Evolutionary conservation across 257 asterid genomes (phyloP), one percentile per base, ranked within the genome.

Genomic region (Nicotiana attenuata): DNA sequence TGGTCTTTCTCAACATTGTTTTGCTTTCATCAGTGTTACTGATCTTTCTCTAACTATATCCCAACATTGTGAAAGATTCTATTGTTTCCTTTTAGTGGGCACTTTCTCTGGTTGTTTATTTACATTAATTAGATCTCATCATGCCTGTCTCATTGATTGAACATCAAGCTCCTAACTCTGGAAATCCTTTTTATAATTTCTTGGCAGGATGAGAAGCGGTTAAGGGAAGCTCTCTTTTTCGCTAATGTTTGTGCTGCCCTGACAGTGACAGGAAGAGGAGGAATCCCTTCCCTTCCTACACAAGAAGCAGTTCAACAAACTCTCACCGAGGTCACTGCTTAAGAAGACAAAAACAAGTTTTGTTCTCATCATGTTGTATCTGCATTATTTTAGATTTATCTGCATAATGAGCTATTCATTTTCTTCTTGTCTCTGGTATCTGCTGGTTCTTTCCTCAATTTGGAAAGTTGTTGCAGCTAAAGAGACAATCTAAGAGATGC

Each of bases 181-280:
- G 83, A 81, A 52, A 67, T 67, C 63, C 9, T 26, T 26, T 26
- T 24, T 50, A 50, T 33, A 24, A 31, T 31, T 31, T 31, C 16
- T 67, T 75, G 81, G 85, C 89, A 95, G 99, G 97, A 95, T 7
- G 99, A 93, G 87, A 71, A 76, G 76, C 85, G 84, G 56, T 76
- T 93, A 86, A 90, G 92, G 77, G 92, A 89, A 81, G 94, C 97
- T 76, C 90, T 95, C 24, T 67, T 83, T 65, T 96, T 93, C 65
- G 97, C 98, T 2, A 92, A 94, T 84, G 97, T 93, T 45, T 92
- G 98, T 68, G 99, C 97, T n/a, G 99, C 97, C 80, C 87, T 96
- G 75, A 92, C 98, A 0, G 98, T 94, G 61, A 96, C 97, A 16
- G 85, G 90, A 85, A 88, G 85, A 4, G 99, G 99, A 4, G 98